Evolutionary conservation across 129 eudicot species (phyloP).

Genomic region (Artemisia tridentata): DNA sequence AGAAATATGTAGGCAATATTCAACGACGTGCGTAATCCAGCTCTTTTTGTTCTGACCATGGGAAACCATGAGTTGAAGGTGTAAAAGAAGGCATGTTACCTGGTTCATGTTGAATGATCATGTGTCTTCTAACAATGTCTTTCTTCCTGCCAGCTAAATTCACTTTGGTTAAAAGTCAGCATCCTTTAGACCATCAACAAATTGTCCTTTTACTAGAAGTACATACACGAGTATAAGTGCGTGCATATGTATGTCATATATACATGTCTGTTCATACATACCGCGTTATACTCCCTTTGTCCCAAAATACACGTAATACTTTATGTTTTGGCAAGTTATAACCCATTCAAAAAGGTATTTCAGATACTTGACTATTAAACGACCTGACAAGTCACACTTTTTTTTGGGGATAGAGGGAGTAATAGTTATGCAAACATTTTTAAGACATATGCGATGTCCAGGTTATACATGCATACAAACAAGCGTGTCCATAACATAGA

Average conservation of each 20-base stretch:
- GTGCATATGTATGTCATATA: neutral
- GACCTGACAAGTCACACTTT: neutral
- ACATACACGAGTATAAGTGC: neutral
- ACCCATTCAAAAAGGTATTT: neutral
- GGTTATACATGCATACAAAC: neutral
- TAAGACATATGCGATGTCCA: no score
- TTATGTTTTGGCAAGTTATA: neutral
- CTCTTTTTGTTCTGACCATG: conserved; percentile 28
- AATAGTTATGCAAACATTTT: neutral
- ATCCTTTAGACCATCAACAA: neutral
- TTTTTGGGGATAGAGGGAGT: neutral
- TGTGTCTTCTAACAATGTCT: conserved; percentile 44
- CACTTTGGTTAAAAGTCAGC: conserved; percentile 13
- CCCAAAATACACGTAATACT: neutral
- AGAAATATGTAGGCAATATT: conserved; percentile 10
- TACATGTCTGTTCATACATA: neutral
- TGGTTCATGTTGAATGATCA: conserved; percentile 60
- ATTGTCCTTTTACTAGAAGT: neutral
- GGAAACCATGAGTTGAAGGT: conserved; percentile 47
- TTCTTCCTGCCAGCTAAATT: conserved; percentile 41
- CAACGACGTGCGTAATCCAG: neutral
- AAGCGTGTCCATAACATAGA: neutral
- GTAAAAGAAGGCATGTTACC: conserved; percentile 69
- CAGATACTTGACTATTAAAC: neutral
- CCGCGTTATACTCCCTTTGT: neutral